phyloP scores from a whole-genome alignment of 2,329 filamentous ascomycete genomes.

The Volutella citrinella region DNA sequence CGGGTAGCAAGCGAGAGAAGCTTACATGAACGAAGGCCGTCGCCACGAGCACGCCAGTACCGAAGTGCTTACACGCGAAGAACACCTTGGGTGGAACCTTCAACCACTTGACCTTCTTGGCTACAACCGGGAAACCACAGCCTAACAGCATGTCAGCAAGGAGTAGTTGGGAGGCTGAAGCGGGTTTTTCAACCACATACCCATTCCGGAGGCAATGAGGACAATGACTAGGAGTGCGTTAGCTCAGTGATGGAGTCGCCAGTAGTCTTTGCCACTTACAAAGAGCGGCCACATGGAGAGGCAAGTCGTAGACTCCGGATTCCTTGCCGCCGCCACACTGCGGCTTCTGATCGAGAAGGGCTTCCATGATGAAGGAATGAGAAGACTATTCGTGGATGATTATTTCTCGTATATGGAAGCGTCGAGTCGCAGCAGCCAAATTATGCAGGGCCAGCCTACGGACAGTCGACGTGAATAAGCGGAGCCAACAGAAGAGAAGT shows the following conservation, averaged over 20 bases:
- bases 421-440: too few species aligned
- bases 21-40: conserved; percentile 70
- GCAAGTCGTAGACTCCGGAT: conserved; percentile 23
- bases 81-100: conserved; percentile 56
- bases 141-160: conserved; percentile 24
- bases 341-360: too few species aligned
- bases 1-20: too few species aligned
- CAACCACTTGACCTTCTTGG: conserved; percentile 56
- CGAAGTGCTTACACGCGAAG: conserved; percentile 64
- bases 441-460: too few species aligned
- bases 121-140: conserved; percentile 50
- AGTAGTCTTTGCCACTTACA: conserved; percentile 20
- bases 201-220: conserved; percentile 23
- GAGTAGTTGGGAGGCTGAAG: background rate
- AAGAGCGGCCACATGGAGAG: conserved; percentile 26
- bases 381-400: too few species aligned
- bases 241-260: background rate
- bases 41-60: conserved; percentile 69
- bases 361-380: too few species aligned
- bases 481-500: too few species aligned
- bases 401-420: too few species aligned
- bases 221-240: conserved; percentile 22
- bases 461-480: too few species aligned
- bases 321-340: conserved; percentile 22
- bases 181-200: conserved; percentile 6